A percentile compares a stretch with the other conserved stretches of the same genome.
Conservation (phyloP, 1,284 basidiomycete genomes). For the Cronartium quercuum region DNA sequence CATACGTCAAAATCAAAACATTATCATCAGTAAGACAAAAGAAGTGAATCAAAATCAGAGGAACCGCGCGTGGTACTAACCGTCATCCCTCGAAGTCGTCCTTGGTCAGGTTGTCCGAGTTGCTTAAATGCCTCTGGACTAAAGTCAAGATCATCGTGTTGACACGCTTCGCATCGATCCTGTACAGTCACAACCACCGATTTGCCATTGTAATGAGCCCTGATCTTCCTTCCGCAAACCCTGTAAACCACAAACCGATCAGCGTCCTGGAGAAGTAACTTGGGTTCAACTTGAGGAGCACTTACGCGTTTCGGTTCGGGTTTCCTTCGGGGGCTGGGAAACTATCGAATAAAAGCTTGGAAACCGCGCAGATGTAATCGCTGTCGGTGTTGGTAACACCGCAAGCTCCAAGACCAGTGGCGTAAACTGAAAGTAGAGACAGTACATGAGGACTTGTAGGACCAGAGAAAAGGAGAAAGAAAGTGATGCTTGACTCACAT, state of each 20-base stretch:
- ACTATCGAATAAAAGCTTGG: constrained; percentile 57
- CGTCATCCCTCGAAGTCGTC: constrained; percentile 55
- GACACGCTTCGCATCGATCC: constrained; percentile 62
- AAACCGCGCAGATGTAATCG: constrained; percentile 61
- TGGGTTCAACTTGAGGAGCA: no score
- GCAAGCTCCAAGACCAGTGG: constrained; percentile 62
- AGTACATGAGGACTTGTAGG: not conserved
- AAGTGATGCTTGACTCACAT: not conserved
- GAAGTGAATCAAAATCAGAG: no score
- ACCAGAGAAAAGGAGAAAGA: not conserved
- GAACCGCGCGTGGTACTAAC: no score
- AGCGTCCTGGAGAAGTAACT: not conserved
- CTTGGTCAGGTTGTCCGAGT: constrained; percentile 52
- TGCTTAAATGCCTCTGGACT: constrained; percentile 55
- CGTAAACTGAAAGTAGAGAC: constrained; percentile 48
- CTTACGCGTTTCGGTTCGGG: constrained; percentile 59
- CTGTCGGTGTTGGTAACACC: constrained; percentile 58
- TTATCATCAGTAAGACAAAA: no score
- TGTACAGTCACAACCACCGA: constrained; percentile 55
- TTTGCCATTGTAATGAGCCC: constrained; percentile 50
- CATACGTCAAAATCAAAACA: no score
- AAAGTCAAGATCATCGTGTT: constrained; percentile 54
- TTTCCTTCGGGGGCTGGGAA: constrained; percentile 55
- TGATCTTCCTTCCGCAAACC: constrained; percentile 24
- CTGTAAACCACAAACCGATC: not conserved